Conservation (phyloP, 2,329 filamentous ascomycete genomes). For the Curvularia eragrostidis region DNA sequence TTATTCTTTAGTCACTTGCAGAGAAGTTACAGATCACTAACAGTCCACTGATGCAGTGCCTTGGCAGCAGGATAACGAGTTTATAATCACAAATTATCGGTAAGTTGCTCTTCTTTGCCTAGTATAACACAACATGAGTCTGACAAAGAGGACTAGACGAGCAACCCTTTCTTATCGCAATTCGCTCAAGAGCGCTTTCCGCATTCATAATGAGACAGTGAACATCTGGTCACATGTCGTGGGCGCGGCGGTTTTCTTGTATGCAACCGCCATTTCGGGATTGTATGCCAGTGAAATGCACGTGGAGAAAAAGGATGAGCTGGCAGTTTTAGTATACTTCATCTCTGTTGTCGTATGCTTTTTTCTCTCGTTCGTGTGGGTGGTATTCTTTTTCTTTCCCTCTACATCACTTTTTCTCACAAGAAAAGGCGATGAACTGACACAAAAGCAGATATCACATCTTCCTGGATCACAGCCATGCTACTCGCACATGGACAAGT, state of each 20-base stretch:
- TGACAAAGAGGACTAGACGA: neutral
- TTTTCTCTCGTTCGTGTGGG: constrained; percentile 43
- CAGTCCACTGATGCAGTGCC: neutral
- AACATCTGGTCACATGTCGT: constrained; percentile 16
- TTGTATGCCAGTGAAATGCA: neutral
- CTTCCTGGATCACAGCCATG: constrained; percentile 78
- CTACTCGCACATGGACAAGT: constrained; percentile 79
- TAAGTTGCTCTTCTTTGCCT: neutral
- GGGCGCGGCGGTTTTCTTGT: constrained; percentile 2
- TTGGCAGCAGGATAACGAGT: constrained; percentile 19
- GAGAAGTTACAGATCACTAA: neutral
- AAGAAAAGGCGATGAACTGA: neutral
- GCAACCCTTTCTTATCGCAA: constrained; percentile 3
- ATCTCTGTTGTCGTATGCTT: constrained; percentile 13
- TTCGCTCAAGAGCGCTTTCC: constrained; percentile 6
- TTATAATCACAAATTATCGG: constrained; percentile 10
- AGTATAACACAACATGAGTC: neutral
- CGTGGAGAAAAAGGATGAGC: neutral
- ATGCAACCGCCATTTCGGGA: neutral
- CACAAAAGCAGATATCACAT: constrained; percentile 69
- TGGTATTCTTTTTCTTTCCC: neutral
- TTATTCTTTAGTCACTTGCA: neutral
- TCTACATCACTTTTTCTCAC: neutral
- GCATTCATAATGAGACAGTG: constrained; percentile 14
- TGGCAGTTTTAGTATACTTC: constrained; percentile 12